Percentiles rank a stretch among this genome's conserved stretches.
Conservation (phyloP, 2,329 filamentous ascomycete species). For the Calonectria pauciramosa region DNA sequence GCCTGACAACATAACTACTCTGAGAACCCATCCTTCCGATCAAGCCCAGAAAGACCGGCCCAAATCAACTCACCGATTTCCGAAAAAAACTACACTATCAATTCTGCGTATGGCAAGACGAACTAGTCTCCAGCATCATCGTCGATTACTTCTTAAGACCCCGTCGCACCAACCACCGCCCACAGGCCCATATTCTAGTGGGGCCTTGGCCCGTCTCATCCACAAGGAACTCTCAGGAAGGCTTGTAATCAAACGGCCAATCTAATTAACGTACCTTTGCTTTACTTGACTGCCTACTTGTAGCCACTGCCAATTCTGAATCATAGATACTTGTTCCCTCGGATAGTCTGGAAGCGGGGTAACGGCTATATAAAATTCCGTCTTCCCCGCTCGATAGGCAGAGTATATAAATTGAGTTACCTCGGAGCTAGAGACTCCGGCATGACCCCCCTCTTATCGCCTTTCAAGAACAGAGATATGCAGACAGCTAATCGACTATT, state of each 20-base stretch:
- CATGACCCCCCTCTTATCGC: background rate
- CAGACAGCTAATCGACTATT: background rate
- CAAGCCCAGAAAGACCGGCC: background rate
- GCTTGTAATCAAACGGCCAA: background rate
- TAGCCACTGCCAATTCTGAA: background rate
- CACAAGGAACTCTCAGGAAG: background rate
- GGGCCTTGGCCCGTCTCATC: background rate
- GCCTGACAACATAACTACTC: too few species aligned
- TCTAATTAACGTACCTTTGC: background rate
- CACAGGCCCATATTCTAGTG: background rate
- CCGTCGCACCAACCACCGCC: background rate
- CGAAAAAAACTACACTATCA: background rate
- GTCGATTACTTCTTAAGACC: background rate
- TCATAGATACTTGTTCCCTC: background rate
- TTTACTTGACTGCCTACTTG: background rate
- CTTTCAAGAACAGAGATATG: background rate
- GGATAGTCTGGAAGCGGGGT: background rate
- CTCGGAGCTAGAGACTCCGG: background rate
- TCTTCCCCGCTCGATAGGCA: background rate
- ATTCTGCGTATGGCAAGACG: background rate
- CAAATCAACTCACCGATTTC: background rate
- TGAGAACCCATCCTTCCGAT: too few species aligned
- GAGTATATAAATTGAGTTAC: background rate
- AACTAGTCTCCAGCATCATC: background rate
- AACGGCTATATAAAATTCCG: background rate